Conservation (phyloP, 305 asterid species). For the Caryopteris hybrid region DNA sequence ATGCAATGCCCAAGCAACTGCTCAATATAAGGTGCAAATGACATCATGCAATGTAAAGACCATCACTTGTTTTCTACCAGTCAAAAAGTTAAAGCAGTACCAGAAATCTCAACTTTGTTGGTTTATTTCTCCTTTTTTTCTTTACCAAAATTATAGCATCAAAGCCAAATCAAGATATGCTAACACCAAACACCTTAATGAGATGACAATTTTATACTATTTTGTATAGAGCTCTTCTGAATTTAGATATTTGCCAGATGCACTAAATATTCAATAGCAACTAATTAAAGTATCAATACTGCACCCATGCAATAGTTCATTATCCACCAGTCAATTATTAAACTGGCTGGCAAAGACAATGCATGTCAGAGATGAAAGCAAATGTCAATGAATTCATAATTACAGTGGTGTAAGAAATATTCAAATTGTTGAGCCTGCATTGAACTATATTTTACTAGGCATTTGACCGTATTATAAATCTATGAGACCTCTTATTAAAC, state of each 20-base stretch:
- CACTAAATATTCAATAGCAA: not conserved
- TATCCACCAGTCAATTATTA: not conserved
- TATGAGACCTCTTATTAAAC: not conserved
- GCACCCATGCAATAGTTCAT: not conserved
- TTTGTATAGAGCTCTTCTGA: not conserved
- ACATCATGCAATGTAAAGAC: not conserved
- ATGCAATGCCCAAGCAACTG: not conserved
- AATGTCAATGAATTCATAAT: not conserved
- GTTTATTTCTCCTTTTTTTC: too few relatives aligned
- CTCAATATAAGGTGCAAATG: not conserved
- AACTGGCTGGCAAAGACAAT: not conserved
- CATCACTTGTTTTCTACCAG: not conserved
- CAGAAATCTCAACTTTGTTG: not conserved
- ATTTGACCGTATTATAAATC: too few relatives aligned
- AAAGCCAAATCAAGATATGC: not conserved
- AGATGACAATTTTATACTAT: not conserved
- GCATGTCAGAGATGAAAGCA: not conserved
- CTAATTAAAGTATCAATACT: not conserved
- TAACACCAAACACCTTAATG: not conserved
- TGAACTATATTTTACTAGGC: not conserved
- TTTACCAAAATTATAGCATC: not conserved
- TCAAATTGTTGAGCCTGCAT: not conserved
- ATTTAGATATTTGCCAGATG: not conserved
- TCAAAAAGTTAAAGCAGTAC: not conserved
- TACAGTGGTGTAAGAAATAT: not conserved